These are phyloP conservation scores for Vitis hybrid DNA, from an alignment of 177 flowering plant species.

Conservation along the genomic window DNA sequence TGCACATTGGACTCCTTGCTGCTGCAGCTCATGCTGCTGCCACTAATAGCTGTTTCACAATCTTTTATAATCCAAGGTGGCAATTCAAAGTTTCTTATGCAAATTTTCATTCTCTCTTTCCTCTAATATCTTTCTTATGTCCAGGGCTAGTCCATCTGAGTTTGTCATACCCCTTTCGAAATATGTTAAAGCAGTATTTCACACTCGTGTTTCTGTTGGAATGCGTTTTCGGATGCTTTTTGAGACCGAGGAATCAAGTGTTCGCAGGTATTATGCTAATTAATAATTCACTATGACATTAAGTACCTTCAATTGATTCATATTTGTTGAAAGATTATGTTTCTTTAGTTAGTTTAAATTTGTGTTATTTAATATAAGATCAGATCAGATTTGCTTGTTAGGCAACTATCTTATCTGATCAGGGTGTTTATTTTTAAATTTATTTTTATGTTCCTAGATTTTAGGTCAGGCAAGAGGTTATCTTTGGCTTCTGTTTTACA, in stretches of 20 bases:
- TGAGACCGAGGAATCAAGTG: slow-evolving; percentile 78
- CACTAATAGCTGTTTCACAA: slow-evolving; percentile 80
- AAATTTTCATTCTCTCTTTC: neutral
- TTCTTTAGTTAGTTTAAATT: neutral
- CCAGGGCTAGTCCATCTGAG: slow-evolving; percentile 89
- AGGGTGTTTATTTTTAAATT: no score
- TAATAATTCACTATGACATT: neutral
- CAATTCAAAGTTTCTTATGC: neutral
- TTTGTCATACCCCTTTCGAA: slow-evolving; percentile 82
- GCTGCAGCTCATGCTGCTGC: slow-evolving; percentile 93
- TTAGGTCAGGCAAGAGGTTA: no score
- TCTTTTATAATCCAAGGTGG: slow-evolving; percentile 85
- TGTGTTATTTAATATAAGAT: no score
- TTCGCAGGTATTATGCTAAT: slow-evolving; percentile 59
- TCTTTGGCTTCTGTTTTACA: no score
- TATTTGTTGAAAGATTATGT: neutral
- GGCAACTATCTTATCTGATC: no score
- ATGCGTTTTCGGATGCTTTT: slow-evolving; percentile 89
- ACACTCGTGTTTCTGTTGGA: slow-evolving; percentile 84
- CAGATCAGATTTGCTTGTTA: no score
- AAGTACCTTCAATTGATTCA: neutral
- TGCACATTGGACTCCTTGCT: slow-evolving; percentile 93
- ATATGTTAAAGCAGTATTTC: slow-evolving; percentile 57
- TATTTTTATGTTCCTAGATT: no score
- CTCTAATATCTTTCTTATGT: slow-evolving; percentile 6